These are phyloP conservation scores for Geotrichum restrictum DNA, from an alignment of 1,139 yeast genomes.

Conservation along the genomic window DNA sequence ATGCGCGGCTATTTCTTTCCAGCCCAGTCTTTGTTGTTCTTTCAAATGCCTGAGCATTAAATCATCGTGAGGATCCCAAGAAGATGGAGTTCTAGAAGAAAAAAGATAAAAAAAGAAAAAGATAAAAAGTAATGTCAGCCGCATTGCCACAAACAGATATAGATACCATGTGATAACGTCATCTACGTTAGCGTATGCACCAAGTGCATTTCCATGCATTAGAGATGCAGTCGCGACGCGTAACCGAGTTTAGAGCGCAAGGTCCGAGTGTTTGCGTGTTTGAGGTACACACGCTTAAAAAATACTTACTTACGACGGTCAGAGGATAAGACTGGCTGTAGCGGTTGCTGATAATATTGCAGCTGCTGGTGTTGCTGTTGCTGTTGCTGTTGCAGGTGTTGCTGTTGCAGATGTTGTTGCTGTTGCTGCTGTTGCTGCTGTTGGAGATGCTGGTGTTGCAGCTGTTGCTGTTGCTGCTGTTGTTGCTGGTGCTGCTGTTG, in stretches of 20 bases:
- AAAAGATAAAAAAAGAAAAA: constrained; percentile 3
- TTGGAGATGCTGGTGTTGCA: neutral
- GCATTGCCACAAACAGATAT: neutral
- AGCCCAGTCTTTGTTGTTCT: constrained; percentile 68
- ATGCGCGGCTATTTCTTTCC: constrained; percentile 74
- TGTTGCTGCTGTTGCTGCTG: neutral
- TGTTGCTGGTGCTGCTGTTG: too few species aligned
- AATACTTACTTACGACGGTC: constrained; percentile 14
- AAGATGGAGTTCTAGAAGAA: constrained; percentile 50
- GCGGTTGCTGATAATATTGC: constrained; percentile 10
- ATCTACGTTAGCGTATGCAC: too few species aligned
- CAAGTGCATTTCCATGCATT: neutral
- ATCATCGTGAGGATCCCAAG: constrained; percentile 80
- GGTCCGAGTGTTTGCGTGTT: too few species aligned
- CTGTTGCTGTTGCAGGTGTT: neutral
- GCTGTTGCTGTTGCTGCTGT: neutral
- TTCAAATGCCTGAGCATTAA: constrained; percentile 62
- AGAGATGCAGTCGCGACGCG: neutral
- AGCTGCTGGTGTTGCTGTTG: constrained; percentile 6
- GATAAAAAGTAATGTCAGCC: neutral
- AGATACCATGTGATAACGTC: neutral
- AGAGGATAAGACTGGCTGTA: neutral
- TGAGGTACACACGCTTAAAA: too few species aligned
- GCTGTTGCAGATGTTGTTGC: too few species aligned
- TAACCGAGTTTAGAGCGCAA: too few species aligned